Conservation (phyloP, 768 basidiomycete species). For the Lactifluus piperatus region DNA sequence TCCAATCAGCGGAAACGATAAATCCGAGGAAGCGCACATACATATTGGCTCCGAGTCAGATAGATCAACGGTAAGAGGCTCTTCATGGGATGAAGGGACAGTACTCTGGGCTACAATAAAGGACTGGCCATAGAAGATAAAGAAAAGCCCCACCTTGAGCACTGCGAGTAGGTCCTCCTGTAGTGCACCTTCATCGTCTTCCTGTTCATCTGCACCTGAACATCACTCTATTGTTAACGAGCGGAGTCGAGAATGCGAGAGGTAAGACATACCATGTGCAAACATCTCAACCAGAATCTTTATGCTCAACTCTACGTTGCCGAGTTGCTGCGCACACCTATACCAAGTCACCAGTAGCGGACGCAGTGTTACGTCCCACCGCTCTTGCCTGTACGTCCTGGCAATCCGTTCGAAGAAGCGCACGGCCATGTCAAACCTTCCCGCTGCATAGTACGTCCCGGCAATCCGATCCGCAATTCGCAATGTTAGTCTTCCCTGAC, state of each 20-base stretch:
- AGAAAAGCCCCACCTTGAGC: constrained; percentile 43
- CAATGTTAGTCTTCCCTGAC: constrained; percentile 76
- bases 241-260: background rate
- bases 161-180: constrained; percentile 70
- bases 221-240: background rate
- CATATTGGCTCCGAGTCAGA: constrained; percentile 55
- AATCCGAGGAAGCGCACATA: constrained; percentile 30
- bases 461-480: constrained; percentile 90
- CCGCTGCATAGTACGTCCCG: constrained; percentile 69
- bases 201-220: constrained; percentile 30
- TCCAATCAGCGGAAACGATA: constrained; percentile 4
- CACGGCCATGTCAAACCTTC: constrained; percentile 82
- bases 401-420: constrained; percentile 91
- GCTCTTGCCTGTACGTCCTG: constrained; percentile 77
- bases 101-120: constrained; percentile 46
- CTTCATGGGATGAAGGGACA: constrained; percentile 49
- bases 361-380: constrained; percentile 66
- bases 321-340: constrained; percentile 69
- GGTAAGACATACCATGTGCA: constrained; percentile 49
- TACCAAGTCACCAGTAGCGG: constrained; percentile 77
- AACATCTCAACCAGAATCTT: constrained; percentile 78
- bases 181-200: constrained; percentile 41
- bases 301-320: constrained; percentile 68
- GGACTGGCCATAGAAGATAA: background rate
- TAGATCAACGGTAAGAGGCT: constrained; percentile 52